Conservation (phyloP, 2,329 filamentous ascomycete species). For the Cadophora sp. region DNA sequence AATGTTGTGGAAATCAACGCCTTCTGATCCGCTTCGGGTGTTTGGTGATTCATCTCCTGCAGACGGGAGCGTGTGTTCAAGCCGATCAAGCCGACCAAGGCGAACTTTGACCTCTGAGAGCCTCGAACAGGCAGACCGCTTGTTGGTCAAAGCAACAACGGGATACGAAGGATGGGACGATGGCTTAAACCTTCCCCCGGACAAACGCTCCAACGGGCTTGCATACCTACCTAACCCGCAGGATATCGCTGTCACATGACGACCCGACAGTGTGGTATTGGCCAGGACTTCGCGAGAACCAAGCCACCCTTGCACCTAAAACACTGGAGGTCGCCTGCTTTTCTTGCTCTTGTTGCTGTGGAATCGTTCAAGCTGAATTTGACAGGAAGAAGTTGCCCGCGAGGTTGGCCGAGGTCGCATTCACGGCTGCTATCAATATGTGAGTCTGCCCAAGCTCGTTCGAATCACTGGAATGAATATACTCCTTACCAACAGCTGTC, state of each 20-base stretch:
- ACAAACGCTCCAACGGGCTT: not conserved
- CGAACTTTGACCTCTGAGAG: not conserved
- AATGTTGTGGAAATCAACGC: not conserved
- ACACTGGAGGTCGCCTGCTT: not conserved
- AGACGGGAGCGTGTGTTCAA: not conserved
- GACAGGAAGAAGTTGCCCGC: not conserved
- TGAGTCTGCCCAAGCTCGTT: not conserved
- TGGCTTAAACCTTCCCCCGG: not conserved
- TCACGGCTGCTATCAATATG: not conserved
- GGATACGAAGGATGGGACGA: not conserved
- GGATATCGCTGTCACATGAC: not conserved
- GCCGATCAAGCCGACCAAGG: not conserved
- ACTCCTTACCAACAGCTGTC: not conserved
- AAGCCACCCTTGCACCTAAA: not conserved
- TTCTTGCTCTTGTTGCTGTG: not conserved
- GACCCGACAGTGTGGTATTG: conserved; percentile 7
- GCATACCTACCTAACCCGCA: not conserved
- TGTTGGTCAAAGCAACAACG: not conserved
- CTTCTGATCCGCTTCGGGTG: not conserved
- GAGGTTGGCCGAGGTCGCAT: not conserved
- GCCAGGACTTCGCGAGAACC: not conserved
- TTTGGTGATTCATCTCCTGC: not conserved
- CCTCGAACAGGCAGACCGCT: not conserved
- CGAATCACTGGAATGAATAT: not conserved
- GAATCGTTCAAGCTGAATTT: no score